A percentile compares a stretch with the other conserved stretches of the same genome.
phyloP scores from a whole-genome alignment of 441 rosid genomes.

The Jatropha podagrica region DNA sequence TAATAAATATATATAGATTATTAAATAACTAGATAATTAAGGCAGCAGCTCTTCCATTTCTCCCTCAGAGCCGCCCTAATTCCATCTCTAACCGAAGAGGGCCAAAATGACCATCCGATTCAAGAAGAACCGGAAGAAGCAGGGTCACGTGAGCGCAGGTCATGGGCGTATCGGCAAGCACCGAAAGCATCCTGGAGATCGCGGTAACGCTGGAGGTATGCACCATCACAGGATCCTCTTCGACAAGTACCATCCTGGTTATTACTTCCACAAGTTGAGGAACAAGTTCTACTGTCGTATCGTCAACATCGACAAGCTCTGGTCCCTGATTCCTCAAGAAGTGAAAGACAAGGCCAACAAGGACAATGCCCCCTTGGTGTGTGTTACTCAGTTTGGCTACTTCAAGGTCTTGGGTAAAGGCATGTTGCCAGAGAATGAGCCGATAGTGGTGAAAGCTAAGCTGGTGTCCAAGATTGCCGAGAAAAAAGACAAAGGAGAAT shows the following conservation, averaged over 20 bases:
- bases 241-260: slow-evolving; percentile 88
- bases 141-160: slow-evolving; percentile 83
- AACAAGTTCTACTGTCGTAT: slow-evolving; percentile 69
- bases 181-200: slow-evolving; percentile 73
- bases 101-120: slow-evolving; percentile 56
- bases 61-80: not conserved
- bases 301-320: slow-evolving; percentile 70
- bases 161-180: slow-evolving; percentile 84
- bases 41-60: not conserved
- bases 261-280: slow-evolving; percentile 75
- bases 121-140: slow-evolving; percentile 87
- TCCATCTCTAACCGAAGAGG: slow-evolving; percentile 1
- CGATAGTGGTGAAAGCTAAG: slow-evolving; percentile 66
- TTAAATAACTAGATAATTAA: no score
- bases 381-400: slow-evolving; percentile 64
- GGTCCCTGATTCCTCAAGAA: slow-evolving; percentile 63
- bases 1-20: no score
- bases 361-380: slow-evolving; percentile 59
- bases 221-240: slow-evolving; percentile 83
- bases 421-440: slow-evolving; percentile 53
- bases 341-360: slow-evolving; percentile 55
- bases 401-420: slow-evolving; percentile 78
- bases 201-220: slow-evolving; percentile 81
- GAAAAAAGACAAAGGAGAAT: slow-evolving; percentile 73
- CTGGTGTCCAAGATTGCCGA: slow-evolving; percentile 69